Conservation (phyloP, 257 asterid genomes). For the Nicotiana noctiflora region DNA sequence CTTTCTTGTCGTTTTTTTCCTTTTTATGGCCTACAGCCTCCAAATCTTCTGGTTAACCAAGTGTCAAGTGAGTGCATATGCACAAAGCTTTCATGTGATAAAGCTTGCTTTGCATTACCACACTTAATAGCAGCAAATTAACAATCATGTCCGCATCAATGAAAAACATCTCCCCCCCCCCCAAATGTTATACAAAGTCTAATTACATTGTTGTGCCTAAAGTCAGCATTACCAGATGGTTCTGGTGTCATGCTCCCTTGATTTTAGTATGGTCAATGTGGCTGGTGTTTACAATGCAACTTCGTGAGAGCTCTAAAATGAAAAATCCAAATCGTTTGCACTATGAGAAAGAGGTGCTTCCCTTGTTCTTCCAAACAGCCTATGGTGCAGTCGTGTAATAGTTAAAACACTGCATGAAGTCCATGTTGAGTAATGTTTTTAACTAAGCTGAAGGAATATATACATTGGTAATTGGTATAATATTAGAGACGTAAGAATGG, state of each 20-base stretch:
- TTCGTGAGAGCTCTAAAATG: background rate
- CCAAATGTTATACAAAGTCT: background rate
- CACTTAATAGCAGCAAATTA: background rate
- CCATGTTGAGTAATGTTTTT: background rate
- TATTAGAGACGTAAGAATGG: background rate
- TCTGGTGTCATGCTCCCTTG: background rate
- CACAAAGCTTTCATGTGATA: background rate
- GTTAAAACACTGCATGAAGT: background rate
- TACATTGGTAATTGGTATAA: background rate
- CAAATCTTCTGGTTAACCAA: background rate
- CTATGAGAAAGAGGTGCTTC: background rate
- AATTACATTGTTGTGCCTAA: background rate
- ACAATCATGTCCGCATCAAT: background rate
- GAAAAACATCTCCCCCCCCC: background rate
- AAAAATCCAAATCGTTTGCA: background rate
- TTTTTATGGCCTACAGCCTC: background rate
- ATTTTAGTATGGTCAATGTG: background rate
- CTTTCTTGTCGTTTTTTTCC: background rate
- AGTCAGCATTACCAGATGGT: background rate
- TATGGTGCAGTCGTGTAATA: background rate
- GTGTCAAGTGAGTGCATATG: background rate
- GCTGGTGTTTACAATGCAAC: background rate
- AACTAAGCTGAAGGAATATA: background rate
- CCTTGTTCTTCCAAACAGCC: background rate
- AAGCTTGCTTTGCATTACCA: background rate